Percentiles rank a stretch among this genome's conserved stretches.
phyloP scores from a whole-genome alignment of 805 yeast species.

The Nakazawaea ernobii region DNA sequence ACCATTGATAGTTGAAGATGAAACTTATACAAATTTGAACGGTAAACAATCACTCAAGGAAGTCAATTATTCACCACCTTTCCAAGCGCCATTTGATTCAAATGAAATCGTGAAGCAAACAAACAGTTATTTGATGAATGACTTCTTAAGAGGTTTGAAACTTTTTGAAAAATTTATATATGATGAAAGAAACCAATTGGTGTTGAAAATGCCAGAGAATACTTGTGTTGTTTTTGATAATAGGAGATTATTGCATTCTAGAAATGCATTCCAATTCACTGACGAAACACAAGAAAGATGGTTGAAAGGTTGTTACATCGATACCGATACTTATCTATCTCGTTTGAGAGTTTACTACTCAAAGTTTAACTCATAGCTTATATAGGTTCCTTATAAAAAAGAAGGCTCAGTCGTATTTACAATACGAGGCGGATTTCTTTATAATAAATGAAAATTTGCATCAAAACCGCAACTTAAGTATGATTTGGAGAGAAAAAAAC shows the following conservation, averaged over 20 bases:
- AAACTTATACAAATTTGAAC: constrained; percentile 19
- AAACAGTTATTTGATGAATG: constrained; percentile 31
- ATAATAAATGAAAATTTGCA: too few species aligned
- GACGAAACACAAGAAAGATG: constrained; percentile 49
- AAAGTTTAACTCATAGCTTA: neutral
- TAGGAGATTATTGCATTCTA: constrained; percentile 64
- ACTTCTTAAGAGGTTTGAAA: constrained; percentile 52
- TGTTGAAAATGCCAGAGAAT: constrained; percentile 49
- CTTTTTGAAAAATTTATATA: constrained; percentile 55
- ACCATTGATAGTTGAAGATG: constrained; percentile 57
- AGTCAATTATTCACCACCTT: constrained; percentile 75
- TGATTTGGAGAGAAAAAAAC: too few species aligned
- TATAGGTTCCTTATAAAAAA: too few species aligned
- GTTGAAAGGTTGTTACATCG: constrained; percentile 74
- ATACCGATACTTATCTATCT: constrained; percentile 66
- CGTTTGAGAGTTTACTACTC: constrained; percentile 33
- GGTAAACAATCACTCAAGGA: constrained; percentile 37
- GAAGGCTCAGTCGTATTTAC: too few species aligned
- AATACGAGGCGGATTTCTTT: too few species aligned
- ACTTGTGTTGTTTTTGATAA: constrained; percentile 67
- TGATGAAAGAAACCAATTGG: constrained; percentile 47
- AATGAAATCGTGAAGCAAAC: constrained; percentile 31
- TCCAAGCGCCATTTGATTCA: constrained; percentile 70
- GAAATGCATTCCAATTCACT: constrained; percentile 36
- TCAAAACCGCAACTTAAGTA: too few species aligned